phyloP scores from a whole-genome alignment of 495 filamentous ascomycete genomes.

The Clohesyomyces aquaticus region DNA sequence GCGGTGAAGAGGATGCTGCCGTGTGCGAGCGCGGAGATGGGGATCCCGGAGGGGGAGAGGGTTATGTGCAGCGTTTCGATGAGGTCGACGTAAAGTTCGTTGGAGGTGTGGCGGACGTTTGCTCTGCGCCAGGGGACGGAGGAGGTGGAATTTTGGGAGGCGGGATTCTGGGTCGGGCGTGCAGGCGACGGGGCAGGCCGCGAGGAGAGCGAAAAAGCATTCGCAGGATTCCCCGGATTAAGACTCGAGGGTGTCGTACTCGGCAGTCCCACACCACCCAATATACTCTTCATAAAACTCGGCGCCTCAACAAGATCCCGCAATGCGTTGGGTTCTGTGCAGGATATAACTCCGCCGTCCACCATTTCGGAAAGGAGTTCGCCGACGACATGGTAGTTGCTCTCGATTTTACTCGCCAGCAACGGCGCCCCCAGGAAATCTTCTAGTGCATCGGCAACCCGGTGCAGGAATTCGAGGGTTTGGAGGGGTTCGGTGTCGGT shows the following conservation, averaged over 20 bases:
- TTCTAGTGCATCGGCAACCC: conserved; percentile 89
- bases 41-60: conserved; percentile 84
- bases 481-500: conserved; percentile 89
- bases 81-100: conserved; percentile 96
- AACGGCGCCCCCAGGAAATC: conserved; percentile 93
- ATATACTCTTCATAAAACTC: conserved; percentile 82
- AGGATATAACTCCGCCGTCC: conserved; percentile 86
- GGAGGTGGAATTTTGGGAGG: conserved; percentile 47
- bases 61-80: conserved; percentile 87
- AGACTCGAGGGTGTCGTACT: conserved; percentile 53
- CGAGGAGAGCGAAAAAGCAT: conserved; percentile 33
- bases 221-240: conserved; percentile 16
- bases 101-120: conserved; percentile 93
- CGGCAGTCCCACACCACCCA: conserved; percentile 85
- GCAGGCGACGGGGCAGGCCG: conserved; percentile 26
- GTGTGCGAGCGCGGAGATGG: conserved; percentile 82
- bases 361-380: conserved; percentile 96
- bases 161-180: conserved; percentile 42
- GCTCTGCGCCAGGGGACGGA: conserved; percentile 83
- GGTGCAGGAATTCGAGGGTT: conserved; percentile 93
- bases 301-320: conserved; percentile 90
- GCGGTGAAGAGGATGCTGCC: conserved; percentile 94
- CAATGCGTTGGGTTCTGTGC: conserved; percentile 91
- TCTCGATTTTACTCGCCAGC: conserved; percentile 80
- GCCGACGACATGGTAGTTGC: conserved; percentile 89